Base-by-base conservation (phyloP, 1,139 yeast genomes). In the Candida sanyaensis region DNA sequence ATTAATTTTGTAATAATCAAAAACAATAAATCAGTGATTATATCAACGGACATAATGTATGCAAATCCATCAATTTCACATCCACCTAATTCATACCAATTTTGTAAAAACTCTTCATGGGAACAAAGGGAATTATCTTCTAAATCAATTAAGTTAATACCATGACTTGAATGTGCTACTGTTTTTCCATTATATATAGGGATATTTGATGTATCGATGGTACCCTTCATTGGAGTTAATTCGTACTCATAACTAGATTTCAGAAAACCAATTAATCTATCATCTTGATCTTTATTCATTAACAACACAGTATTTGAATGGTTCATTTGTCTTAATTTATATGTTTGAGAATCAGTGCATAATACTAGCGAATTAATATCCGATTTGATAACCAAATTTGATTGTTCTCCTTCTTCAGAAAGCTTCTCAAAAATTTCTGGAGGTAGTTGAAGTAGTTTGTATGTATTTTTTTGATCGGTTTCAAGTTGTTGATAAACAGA, bases 301-400 rank as follows among this genome's bases (percentile, higher is more conserved):
- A 91, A 56, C 56, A 90, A 64, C 10, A 88, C 84, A 1, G 95
- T 80, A 63, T 92, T 91, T 8, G 97, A 88, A 64, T 92, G 97
- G 62, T 89, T 88, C 74, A 88, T 85, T 58, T 87, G 92, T 42
- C 92, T 76, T 21, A 91, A 61, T 47, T 73, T 73, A 79, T 82
- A 90, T 0, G 96, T 86, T 47, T 73, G 65, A 37, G 68, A 56
- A 7, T 67, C 59, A 0, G 95, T 80, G 51, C 92, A 85, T n/a
- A 88, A 63, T 27, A 84, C 88, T 24, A 87, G 74, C 6, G 67
- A 53, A 4, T 62, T 59, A 10, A 62, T 55, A 3, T 77, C 62
- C 1, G 88, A 71, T 61, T 84, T 84, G 51, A 86, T 64, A 36
- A 61, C 57, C 6, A 85, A 62, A 13, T 63, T 61, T 6, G 63